These are phyloP conservation scores for Penicillium vulpinum DNA, from an alignment of 2,329 filamentous ascomycete genomes.

Conservation along the genomic window DNA sequence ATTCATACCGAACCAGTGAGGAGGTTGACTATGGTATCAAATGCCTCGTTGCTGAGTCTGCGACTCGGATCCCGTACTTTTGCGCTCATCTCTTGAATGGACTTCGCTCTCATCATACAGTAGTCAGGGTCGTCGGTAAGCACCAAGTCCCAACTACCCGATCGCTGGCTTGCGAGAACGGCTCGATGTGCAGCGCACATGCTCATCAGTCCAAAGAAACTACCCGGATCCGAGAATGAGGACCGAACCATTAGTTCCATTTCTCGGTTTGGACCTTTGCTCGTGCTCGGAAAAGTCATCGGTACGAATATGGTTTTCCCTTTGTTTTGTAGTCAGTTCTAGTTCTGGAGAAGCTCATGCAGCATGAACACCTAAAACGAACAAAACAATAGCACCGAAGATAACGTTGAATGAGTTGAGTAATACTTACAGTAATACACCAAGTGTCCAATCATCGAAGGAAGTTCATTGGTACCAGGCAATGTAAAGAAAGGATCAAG, in stretches of 20 bases:
- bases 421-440: slow-evolving; percentile 37
- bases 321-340: slow-evolving; percentile 20
- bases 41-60: slow-evolving; percentile 34
- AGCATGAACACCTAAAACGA: not conserved
- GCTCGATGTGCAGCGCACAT: slow-evolving; percentile 44
- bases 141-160: slow-evolving; percentile 21
- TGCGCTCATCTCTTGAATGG: slow-evolving; percentile 35
- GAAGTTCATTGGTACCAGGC: slow-evolving; percentile 29
- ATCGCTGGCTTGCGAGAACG: slow-evolving; percentile 29
- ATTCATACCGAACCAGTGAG: slow-evolving; percentile 38
- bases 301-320: slow-evolving; percentile 40
- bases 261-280: slow-evolving; percentile 23
- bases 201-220: slow-evolving; percentile 43
- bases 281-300: slow-evolving; percentile 41
- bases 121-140: slow-evolving; percentile 38
- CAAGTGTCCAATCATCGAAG: slow-evolving; percentile 29
- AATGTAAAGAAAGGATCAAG: slow-evolving; percentile 39
- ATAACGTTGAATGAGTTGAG: not conserved
- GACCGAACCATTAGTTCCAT: slow-evolving; percentile 34
- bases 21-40: slow-evolving; percentile 42
- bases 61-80: slow-evolving; percentile 32
- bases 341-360: not conserved
- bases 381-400: not conserved
- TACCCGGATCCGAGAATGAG: slow-evolving; percentile 38
- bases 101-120: slow-evolving; percentile 40